Evolutionary conservation across 148 eudicot genomes (phyloP).

Genomic region (Chenopodium suecicum): DNA sequence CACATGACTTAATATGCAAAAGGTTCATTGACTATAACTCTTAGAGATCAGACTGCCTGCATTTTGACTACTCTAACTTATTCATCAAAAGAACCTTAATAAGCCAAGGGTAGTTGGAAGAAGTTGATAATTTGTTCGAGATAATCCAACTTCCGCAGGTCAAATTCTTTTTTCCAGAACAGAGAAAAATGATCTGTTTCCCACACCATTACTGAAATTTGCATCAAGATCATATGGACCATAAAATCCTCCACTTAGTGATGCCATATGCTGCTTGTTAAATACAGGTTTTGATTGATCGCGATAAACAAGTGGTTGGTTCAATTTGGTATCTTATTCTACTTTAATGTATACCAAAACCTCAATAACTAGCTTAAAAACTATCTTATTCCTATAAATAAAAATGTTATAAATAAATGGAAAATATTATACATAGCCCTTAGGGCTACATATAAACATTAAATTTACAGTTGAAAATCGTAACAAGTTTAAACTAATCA

Average conservation of each 20-base stretch:
- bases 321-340: slow-evolving; percentile 3
- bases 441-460: too few relatives aligned
- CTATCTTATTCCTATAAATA: too few relatives aligned
- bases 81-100: neutral
- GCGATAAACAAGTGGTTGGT: slow-evolving; percentile 36
- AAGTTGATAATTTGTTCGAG: slow-evolving; percentile 17
- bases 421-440: too few relatives aligned
- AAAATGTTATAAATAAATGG: too few relatives aligned
- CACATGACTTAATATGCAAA: too few relatives aligned
- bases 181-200: slow-evolving; percentile 27
- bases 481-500: too few relatives aligned
- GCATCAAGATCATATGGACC: slow-evolving; percentile 38
- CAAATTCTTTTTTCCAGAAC: slow-evolving; percentile 34
- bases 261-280: slow-evolving; percentile 1
- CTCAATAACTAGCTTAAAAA: too few relatives aligned
- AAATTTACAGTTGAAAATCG: too few relatives aligned
- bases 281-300: slow-evolving; percentile 14
- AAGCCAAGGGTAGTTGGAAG: slow-evolving; percentile 36
- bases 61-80: too few relatives aligned
- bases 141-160: slow-evolving; percentile 9
- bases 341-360: too few relatives aligned
- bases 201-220: slow-evolving; percentile 22
- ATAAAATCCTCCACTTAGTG: slow-evolving; percentile 27
- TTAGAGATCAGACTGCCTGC: too few relatives aligned
- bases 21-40: too few relatives aligned